phyloP scores from a whole-genome alignment of 1,139 yeast genomes.

The Ogataea hybrid region DNA sequence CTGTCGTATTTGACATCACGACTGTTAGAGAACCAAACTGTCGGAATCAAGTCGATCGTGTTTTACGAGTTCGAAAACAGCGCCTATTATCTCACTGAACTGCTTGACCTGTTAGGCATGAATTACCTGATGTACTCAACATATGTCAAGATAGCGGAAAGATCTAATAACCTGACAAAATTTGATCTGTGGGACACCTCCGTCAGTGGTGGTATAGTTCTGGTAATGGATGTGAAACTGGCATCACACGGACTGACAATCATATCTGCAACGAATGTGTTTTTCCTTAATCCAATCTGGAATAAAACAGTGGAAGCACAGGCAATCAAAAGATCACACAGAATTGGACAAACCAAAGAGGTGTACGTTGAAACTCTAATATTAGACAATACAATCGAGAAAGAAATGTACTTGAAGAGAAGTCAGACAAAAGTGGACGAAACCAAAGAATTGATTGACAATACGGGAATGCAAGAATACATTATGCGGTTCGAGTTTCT shows the following conservation, averaged over 20 bases:
- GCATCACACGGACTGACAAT: constrained; percentile 74
- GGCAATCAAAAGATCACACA: constrained; percentile 70
- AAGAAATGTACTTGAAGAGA: constrained; percentile 53
- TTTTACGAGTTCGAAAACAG: constrained; percentile 72
- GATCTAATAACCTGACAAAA: constrained; percentile 52
- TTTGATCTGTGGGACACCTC: constrained; percentile 41
- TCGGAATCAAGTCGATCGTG: constrained; percentile 52
- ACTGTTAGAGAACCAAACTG: constrained; percentile 48
- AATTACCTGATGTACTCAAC: constrained; percentile 64
- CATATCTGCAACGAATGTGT: constrained; percentile 64
- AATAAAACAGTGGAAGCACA: constrained; percentile 67
- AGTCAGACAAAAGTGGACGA: constrained; percentile 26
- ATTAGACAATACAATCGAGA: constrained; percentile 60
- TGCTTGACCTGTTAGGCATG: constrained; percentile 59
- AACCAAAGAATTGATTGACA: constrained; percentile 44
- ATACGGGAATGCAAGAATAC: constrained; percentile 55
- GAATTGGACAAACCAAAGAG: constrained; percentile 61
- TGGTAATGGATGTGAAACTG: constrained; percentile 64
- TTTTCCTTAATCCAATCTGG: constrained; percentile 74
- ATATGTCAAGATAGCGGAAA: constrained; percentile 46
- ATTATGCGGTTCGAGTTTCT: constrained; percentile 50
- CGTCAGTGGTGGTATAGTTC: constrained; percentile 44
- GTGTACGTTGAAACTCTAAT: constrained; percentile 67
- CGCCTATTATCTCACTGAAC: constrained; percentile 65
- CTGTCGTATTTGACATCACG: constrained; percentile 56